Percentiles rank a stretch among this genome's conserved stretches.
These are phyloP conservation scores for Thecaphora thlaspeos DNA, from an alignment of 1,284 basidiomycete species.

Conservation along the genomic window DNA sequence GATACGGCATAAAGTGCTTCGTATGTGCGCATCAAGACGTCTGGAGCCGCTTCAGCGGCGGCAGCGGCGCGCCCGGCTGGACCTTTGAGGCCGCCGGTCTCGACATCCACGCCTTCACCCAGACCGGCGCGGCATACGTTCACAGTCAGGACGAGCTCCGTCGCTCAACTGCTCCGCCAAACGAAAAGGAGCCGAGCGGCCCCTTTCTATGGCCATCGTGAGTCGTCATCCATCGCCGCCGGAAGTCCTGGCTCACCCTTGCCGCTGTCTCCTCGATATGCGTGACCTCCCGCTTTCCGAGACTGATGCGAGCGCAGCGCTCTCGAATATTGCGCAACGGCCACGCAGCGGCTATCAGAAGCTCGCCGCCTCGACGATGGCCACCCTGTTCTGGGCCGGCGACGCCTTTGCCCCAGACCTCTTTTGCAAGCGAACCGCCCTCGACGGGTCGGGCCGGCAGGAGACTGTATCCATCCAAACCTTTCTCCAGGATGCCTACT, in stretches of 20 bases:
- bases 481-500: slow-evolving; percentile 78
- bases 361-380: slow-evolving; percentile 58
- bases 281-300: too few species aligned
- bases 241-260: too few species aligned
- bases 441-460: slow-evolving; percentile 7
- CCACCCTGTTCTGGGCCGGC: slow-evolving; percentile 57
- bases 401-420: slow-evolving; percentile 74
- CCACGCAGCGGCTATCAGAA: slow-evolving; percentile 48
- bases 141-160: slow-evolving; percentile 33
- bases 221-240: too few species aligned
- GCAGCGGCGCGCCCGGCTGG: slow-evolving; percentile 68
- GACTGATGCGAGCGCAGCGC: too few species aligned
- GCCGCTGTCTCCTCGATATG: too few species aligned
- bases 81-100: slow-evolving; percentile 51
- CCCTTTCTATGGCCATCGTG: slow-evolving; percentile 55
- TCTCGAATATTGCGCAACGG: too few species aligned
- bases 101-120: slow-evolving; percentile 28
- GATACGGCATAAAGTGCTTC: slow-evolving; percentile 78
- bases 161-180: slow-evolving; percentile 1
- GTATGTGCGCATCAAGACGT: slow-evolving; percentile 68
- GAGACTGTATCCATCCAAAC: slow-evolving; percentile 65
- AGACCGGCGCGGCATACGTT: slow-evolving; percentile 51
- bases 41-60: slow-evolving; percentile 91
- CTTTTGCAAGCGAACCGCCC: slow-evolving; percentile 7
- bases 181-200: slow-evolving; percentile 35